phyloP scores from a whole-genome alignment of 495 filamentous ascomycete genomes.

The Penicillium turbatum region DNA sequence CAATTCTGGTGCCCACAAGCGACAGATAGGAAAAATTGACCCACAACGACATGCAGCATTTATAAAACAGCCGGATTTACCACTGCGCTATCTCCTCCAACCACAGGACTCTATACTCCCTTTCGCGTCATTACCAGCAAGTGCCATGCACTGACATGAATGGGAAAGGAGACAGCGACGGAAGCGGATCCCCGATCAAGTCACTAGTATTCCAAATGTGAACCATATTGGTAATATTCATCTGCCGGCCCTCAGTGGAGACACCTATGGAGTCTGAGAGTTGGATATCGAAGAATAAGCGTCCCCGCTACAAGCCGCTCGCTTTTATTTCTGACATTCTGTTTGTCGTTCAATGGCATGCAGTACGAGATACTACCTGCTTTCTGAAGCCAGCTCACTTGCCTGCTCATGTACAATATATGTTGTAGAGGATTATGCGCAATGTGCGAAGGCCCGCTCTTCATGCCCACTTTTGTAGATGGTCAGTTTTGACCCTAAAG shows the following conservation, averaged over 20 bases:
- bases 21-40: no score
- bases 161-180: not conserved
- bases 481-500: no score
- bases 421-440: no score
- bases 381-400: no score
- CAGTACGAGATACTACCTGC: not conserved
- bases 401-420: no score
- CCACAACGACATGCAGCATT: no score
- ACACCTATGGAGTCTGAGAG: not conserved
- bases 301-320: not conserved
- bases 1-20: no score
- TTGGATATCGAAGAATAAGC: not conserved
- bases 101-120: not conserved
- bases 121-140: not conserved
- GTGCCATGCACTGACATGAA: not conserved
- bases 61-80: not conserved
- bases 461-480: no score
- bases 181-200: not conserved
- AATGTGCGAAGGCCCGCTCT: no score
- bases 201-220: not conserved
- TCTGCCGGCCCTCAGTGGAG: not conserved
- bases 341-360: not conserved
- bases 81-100: not conserved
- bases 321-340: not conserved
- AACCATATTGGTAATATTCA: not conserved